phyloP scores from a whole-genome alignment of 306 rosid species.

The Styphnolobium japonicum region DNA sequence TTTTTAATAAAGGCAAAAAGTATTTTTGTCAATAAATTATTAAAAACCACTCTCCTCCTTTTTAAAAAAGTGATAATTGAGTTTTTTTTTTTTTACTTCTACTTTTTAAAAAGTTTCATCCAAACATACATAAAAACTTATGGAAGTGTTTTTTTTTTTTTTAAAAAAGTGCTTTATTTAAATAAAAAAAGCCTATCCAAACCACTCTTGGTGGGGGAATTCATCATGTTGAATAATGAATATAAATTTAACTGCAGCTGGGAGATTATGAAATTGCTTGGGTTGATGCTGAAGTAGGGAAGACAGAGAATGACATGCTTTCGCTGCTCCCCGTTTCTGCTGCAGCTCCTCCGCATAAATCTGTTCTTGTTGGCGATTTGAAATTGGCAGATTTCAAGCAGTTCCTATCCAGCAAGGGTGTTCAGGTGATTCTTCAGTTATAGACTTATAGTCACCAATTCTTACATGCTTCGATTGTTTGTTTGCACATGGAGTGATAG shows the following conservation, averaged over 20 bases:
- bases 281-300: constrained; percentile 85
- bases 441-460: neutral
- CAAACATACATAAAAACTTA: too few relatives aligned
- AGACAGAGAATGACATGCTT: constrained; percentile 59
- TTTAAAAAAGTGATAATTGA: too few relatives aligned
- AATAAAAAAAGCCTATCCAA: too few relatives aligned
- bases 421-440: constrained; percentile 60
- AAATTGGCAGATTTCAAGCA: constrained; percentile 94
- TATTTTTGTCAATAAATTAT: too few relatives aligned
- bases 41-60: too few relatives aligned
- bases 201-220: too few relatives aligned
- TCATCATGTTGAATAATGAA: constrained; percentile 17
- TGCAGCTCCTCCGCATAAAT: constrained; percentile 68
- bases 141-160: too few relatives aligned
- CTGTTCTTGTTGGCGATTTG: constrained; percentile 89
- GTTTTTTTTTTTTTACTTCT: too few relatives aligned
- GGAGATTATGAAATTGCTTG: constrained; percentile 94
- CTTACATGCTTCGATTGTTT: neutral
- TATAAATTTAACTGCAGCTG: constrained; percentile 48
- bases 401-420: constrained; percentile 83
- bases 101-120: too few relatives aligned
- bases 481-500: neutral
- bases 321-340: constrained; percentile 71
- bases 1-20: too few relatives aligned
- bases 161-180: too few relatives aligned